Evolutionary conservation across 352 stramenopile genomes (phyloP).

Genomic region (Phytophthora vignae): DNA sequence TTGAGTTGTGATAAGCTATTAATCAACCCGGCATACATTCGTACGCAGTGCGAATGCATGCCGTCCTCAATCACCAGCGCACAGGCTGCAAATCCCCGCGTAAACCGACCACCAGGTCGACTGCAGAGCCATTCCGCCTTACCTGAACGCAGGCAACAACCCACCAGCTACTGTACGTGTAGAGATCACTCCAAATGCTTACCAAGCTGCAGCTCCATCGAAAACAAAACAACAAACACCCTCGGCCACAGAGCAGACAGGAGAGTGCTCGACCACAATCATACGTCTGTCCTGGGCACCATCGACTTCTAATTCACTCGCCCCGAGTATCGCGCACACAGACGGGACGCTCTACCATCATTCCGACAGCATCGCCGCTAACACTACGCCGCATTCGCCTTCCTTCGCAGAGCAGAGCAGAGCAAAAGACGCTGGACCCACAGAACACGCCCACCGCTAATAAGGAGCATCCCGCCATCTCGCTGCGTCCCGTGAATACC

Average conservation of each 20-base stretch:
- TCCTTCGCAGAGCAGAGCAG: background rate
- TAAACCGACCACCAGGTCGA: background rate
- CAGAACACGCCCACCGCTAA: background rate
- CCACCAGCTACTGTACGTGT: too few species aligned
- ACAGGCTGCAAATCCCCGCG: background rate
- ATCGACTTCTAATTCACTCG: too few species aligned
- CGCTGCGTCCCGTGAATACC: background rate
- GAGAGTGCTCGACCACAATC: background rate
- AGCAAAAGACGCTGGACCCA: background rate
- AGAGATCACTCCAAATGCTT: background rate
- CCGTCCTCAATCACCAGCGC: background rate
- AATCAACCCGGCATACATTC: background rate
- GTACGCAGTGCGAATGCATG: background rate
- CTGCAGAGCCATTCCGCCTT: too few species aligned
- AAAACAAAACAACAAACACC: background rate
- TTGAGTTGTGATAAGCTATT: background rate
- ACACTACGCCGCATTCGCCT: background rate
- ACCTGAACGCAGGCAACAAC: too few species aligned
- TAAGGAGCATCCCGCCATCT: background rate
- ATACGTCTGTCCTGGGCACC: background rate
- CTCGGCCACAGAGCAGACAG: background rate
- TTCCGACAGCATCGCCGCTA: background rate
- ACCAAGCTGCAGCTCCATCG: background rate
- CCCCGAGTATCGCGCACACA: background rate
- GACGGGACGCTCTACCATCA: background rate